Evolutionary conservation across 495 filamentous ascomycete genomes (phyloP), one percentile per base, ranked within the genome.

Genomic region (Sabuloglossum arenarium): DNA sequence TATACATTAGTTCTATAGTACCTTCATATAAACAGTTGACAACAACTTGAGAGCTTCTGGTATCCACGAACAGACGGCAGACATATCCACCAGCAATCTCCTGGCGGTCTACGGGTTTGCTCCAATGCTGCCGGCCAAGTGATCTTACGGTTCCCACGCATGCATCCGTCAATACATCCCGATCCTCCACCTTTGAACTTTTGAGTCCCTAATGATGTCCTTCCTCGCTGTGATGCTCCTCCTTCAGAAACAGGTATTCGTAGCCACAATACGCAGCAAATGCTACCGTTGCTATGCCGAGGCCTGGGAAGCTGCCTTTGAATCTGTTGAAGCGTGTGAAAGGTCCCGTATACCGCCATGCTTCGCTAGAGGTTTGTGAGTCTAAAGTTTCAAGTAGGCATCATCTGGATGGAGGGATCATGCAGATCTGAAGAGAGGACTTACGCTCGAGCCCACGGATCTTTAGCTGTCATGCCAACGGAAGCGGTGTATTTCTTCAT

Each of bases 291-390:
- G 88, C 91, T 59, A 86, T 91, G 47, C 91, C 93, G 52, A 98
- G 72, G 51, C 91, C 91, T 29, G 91, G 91, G 69, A 98, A 84
- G 55, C 79, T 71, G 56, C 78, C 72, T 69, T 78, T 85, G 74
- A 95, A 94, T 24, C 91, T 85, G 72, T 93, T 90, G 68, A 70
- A 84, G 54, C 90, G 78, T 56, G 80, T 81, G 76, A 96, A 97
- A 43, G 79, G 82, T 61, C 89, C 93, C 50, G 79, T 79, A 73
- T 93, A 96, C 63, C 91, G 80, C 91, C 91, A 98, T 66, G 84
- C 73, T 70, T 98, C 91, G 59, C 91, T 98, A 67, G 24, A 50
- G 46, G 16, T 3, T 6, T 8, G 53, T 59, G 27, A 32, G 30
- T 11, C 11, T 11, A 10, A 50, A 9, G 42, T 64, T 62, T 21